These are phyloP conservation scores for Verticillium albo-atrum DNA, from an alignment of 2,329 filamentous ascomycete genomes.

Conservation along the genomic window DNA sequence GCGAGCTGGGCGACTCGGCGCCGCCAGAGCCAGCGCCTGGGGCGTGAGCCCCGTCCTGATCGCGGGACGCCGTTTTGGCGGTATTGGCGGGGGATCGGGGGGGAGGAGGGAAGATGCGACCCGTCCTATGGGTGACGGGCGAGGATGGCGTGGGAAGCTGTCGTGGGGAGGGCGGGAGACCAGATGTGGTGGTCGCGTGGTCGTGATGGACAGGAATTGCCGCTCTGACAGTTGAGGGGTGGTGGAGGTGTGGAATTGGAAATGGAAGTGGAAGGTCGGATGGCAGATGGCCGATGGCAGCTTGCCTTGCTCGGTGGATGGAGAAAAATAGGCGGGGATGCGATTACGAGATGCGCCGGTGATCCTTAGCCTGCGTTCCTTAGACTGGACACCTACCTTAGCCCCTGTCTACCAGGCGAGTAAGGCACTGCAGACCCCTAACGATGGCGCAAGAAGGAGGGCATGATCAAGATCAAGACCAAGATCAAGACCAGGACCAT, in stretches of 20 bases:
- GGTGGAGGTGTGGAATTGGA: neutral
- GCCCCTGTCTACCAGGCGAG: too few species aligned
- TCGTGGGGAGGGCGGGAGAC: neutral
- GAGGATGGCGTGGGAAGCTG: neutral
- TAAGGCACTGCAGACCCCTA: too few species aligned
- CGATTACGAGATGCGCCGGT: too few species aligned
- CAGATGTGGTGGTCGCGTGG: neutral
- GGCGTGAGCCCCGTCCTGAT: slow-evolving; percentile 28
- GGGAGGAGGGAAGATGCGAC: neutral
- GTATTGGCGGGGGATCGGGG: slow-evolving; percentile 9
- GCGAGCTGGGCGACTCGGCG: slow-evolving; percentile 16
- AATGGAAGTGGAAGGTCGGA: neutral
- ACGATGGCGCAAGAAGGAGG: too few species aligned
- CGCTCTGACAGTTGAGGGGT: neutral
- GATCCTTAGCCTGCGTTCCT: too few species aligned
- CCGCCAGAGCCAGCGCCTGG: too few species aligned
- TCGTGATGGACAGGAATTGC: neutral
- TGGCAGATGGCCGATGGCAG: neutral
- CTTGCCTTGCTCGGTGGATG: neutral
- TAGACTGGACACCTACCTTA: too few species aligned
- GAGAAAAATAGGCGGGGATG: neutral
- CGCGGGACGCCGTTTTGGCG: slow-evolving; percentile 39
- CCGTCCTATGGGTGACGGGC: neutral
- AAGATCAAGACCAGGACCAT: too few species aligned
- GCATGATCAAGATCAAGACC: too few species aligned